Evolutionary conservation across 345 rosid genomes (phyloP).

Genomic region (Viola odorata): DNA sequence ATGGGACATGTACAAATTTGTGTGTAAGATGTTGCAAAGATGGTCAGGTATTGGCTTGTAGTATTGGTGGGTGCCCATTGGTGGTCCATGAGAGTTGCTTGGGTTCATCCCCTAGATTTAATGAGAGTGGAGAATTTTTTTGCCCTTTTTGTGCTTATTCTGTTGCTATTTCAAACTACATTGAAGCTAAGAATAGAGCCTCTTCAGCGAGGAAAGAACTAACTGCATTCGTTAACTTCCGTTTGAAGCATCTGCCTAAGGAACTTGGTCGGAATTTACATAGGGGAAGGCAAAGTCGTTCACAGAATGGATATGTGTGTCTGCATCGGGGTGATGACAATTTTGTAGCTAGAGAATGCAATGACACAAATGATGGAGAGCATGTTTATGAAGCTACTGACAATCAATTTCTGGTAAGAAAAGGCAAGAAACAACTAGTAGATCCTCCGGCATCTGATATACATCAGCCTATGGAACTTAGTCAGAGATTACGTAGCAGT

Average conservation of each 20-base stretch:
- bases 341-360: slow-evolving; percentile 7
- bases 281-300: slow-evolving; percentile 8
- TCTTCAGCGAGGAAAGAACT: slow-evolving; percentile 37
- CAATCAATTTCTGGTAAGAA: slow-evolving; percentile 8
- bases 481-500: no score
- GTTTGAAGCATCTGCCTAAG: slow-evolving; percentile 15
- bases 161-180: slow-evolving; percentile 35
- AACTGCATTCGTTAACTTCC: slow-evolving; percentile 22
- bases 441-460: slow-evolving; percentile 10
- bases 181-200: slow-evolving; percentile 33
- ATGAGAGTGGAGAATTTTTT: slow-evolving; percentile 32
- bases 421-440: slow-evolving; percentile 8
- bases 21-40: slow-evolving; percentile 51
- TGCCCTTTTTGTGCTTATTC: slow-evolving; percentile 60
- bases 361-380: slow-evolving; percentile 8
- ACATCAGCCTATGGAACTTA: neutral
- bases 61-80: slow-evolving; percentile 37
- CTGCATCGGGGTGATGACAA: slow-evolving; percentile 13
- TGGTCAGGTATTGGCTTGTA: slow-evolving; percentile 43
- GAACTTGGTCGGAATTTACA: slow-evolving; percentile 9
- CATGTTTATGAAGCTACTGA: slow-evolving; percentile 8
- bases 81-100: slow-evolving; percentile 47
- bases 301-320: slow-evolving; percentile 16
- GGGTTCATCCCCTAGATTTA: slow-evolving; percentile 31
- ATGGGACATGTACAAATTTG: slow-evolving; percentile 31